Evolutionary conservation across 768 basidiomycete species (phyloP), one percentile per base, ranked within the genome.

Genomic region (Porpolomopsis calyptriformis): DNA sequence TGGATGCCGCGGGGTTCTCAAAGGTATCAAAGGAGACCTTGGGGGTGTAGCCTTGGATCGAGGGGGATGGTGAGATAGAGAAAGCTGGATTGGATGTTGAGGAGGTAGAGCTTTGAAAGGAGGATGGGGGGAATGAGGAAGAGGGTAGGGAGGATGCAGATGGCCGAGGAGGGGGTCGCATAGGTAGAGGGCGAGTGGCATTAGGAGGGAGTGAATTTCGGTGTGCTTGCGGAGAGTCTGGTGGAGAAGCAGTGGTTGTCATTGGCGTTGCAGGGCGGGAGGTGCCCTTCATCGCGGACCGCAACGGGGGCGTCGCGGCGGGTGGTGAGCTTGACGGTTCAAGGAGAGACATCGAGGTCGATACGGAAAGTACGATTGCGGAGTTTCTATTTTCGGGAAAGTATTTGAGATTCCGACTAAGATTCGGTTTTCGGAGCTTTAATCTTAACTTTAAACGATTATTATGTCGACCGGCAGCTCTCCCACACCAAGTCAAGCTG

Each of bases 21-120:
- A 91, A 87, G 0, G 87, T 90, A 60, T 90, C 88, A 58, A 89
- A 89, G 2, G 85, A 85, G 19, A 90, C 88, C 55, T 84, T 83
- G 7, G 78, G 74, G 7, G 77, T 81, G 55, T 76, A 77, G 1
- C 65, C 63, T 10, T 51, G 60, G 45, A 41, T 49, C 49, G 52
- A 55, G 36, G 40, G 34, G 39, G 51, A 45, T 7, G 46, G 41
- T 35, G 53, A 44, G 38, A 47, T 46, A 36, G 53, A 44, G 38
- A 47, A 47, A 4, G 51, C 49, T 23, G 43, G 53, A 5, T 47
- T 40, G 2, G 43, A 23, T 20, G 42, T 35, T 35, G 40, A n/a
- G n/a, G n/a, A n/a, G n/a, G n/a, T n/a, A n/a, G 12, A 24, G 19
- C 26, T 12, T 29, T 11, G 23, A 16, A n/a, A 43, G 19, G 26